Base-by-base conservation (phyloP, 306 rosid species). In the Dalbergia cultrata region DNA sequence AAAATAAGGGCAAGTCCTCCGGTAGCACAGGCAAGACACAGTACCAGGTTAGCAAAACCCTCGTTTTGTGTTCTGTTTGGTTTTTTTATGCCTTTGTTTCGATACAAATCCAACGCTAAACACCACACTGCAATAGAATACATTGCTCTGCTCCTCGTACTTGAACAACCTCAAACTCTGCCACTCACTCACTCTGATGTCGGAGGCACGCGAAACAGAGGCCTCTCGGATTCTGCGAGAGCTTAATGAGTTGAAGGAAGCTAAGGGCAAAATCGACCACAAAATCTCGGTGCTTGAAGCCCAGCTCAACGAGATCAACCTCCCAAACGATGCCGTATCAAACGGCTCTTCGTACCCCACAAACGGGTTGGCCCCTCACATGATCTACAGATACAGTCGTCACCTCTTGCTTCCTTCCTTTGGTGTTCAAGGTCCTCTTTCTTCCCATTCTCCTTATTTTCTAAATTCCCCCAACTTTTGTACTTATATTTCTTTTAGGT, bases 371-470 rank as follows among this genome's bases (percentile, higher is more conserved):
- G 68, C 90, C 5, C 90, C 93, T 12, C 80, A 91, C 74, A 82
- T 82, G 93, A 93, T 95, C 63, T 89, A 91, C 87, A 89, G 99
- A 82, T 93, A 95, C 89, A 95, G 99, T 72, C 96, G 99, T 43
- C 99, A 95, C 77, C 98, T 95, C 10, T 56, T 95, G 82, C 97
- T 95, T 57, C 99, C 99, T 72, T 87, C 97, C 9, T 90, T 95
- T 31, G 99, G 99, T 2, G 93, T 95, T 80, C 87, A 90, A 93
- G 98, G 97, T 92, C 34, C 76, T 61, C 49, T 47, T 78, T 61
- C 49, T 47, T 18, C 14, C 3, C 33, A 1, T 7, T 64, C 53
- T 69, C 6, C 1, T 17, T 52, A 17, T 74, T 34, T 56, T 41
- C 47, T 12, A 1, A 4, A 22, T 49, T 57, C 14, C 21, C 60